Percentiles rank a stretch among this genome's conserved stretches.
Evolutionary conservation across 2,329 filamentous ascomycete species (phyloP).

Genomic region (Calonectria fujianensis): DNA sequence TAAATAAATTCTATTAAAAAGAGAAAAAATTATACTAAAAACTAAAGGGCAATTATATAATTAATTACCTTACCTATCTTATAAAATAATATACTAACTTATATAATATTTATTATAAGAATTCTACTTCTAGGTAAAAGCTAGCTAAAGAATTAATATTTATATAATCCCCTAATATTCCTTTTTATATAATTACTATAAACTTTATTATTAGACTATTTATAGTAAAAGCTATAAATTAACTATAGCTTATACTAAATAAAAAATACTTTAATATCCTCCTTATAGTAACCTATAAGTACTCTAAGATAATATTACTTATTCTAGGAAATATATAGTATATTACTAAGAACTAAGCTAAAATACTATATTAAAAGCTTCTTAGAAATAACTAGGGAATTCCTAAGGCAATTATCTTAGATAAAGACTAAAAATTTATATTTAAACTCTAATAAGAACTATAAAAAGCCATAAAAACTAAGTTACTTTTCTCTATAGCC

Average conservation of each 20-base stretch:
- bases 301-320: neutral
- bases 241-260: neutral
- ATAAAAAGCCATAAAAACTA: neutral
- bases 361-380: neutral
- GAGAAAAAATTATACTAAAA: too few relatives aligned
- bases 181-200: neutral
- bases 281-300: neutral
- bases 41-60: too few relatives aligned
- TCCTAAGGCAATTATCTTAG: neutral
- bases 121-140: too few relatives aligned
- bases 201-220: neutral
- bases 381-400: neutral
- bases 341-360: neutral
- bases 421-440: neutral
- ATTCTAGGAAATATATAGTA: neutral
- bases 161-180: neutral
- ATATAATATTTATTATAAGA: too few relatives aligned
- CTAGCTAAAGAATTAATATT: neutral
- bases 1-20: too few relatives aligned
- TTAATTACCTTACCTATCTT: too few relatives aligned
- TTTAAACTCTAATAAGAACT: neutral
- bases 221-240: neutral
- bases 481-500: neutral
- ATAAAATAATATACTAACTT: too few relatives aligned
- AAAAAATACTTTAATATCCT: neutral